Conservation (phyloP, 306 rosid species). For the Casuarina equisetifolia region DNA sequence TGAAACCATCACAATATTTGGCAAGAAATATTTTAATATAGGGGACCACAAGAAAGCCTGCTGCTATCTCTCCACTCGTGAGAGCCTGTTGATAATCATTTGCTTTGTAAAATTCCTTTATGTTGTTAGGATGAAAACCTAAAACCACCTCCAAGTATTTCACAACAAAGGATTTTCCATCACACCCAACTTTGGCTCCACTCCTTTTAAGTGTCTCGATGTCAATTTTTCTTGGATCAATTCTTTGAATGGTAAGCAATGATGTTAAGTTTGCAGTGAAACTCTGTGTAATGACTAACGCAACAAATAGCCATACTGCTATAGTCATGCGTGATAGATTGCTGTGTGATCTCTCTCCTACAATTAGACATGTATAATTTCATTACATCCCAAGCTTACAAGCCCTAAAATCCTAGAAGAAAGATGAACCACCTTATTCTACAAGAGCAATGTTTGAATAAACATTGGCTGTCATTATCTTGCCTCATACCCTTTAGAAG, state of each 20-base stretch:
- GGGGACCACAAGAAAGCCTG: conserved; percentile 21
- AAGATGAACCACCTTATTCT: no score
- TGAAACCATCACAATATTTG: conserved; percentile 10
- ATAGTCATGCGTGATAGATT: conserved; percentile 13
- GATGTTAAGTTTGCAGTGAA: conserved; percentile 21
- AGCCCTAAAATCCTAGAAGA: no score
- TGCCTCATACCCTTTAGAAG: no score
- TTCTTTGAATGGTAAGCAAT: conserved; percentile 12
- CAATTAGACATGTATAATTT: not conserved
- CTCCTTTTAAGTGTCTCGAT: conserved; percentile 11
- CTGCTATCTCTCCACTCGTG: conserved; percentile 5
- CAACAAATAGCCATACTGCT: conserved; percentile 24
- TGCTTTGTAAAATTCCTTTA: not conserved
- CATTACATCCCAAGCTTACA: no score
- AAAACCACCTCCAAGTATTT: conserved; percentile 17
- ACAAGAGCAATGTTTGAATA: no score
- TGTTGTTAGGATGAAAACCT: conserved; percentile 20
- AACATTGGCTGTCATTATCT: no score
- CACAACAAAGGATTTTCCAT: conserved; percentile 7
- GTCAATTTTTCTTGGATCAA: not conserved
- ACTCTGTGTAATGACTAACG: conserved; percentile 7
- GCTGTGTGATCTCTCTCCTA: conserved; percentile 6
- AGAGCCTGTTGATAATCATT: conserved; percentile 19
- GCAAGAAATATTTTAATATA: conserved; percentile 21
- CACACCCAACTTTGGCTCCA: conserved; percentile 24